Percentiles rank a stretch among this genome's conserved stretches.
Conservation (phyloP, 495 filamentous ascomycete species). For the Neurospora sp. region DNA sequence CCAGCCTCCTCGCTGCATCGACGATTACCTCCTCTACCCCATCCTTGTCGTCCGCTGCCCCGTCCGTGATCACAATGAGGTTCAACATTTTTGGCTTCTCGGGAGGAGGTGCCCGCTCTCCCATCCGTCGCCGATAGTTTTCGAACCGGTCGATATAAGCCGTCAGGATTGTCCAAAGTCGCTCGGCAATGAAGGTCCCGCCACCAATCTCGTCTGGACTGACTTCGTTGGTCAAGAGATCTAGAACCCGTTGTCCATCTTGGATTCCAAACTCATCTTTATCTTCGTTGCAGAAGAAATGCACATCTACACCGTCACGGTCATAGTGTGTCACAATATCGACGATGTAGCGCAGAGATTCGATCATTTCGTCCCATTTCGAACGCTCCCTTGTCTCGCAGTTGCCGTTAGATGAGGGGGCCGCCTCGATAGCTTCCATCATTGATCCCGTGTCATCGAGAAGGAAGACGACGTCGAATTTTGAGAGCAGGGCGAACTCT, state of each 20-base stretch:
- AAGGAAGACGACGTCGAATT: conserved; percentile 72
- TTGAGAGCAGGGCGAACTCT: conserved; percentile 54
- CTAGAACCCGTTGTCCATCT: conserved; percentile 42
- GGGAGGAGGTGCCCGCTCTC: conserved; percentile 6
- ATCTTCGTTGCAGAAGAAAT: conserved; percentile 61
- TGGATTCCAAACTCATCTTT: conserved; percentile 36
- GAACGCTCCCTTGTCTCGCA: conserved; percentile 2
- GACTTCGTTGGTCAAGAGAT: conserved; percentile 53
- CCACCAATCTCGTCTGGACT: conserved; percentile 37
- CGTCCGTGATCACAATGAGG: conserved; percentile 79
- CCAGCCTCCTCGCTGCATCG: conserved; percentile 53
- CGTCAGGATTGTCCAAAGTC: conserved; percentile 55
- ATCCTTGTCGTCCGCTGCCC: conserved; percentile 61
- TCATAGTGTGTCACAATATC: conserved; percentile 70
- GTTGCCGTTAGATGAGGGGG: not conserved
- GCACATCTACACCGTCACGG: conserved; percentile 71
- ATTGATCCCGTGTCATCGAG: conserved; percentile 87
- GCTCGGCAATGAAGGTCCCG: conserved; percentile 54
- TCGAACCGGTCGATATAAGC: conserved; percentile 38
- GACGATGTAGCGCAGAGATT: conserved; percentile 59
- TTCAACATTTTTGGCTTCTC: conserved; percentile 61
- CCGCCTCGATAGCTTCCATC: conserved; percentile 31
- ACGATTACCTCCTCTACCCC: conserved; percentile 51
- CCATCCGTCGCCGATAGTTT: conserved; percentile 11
- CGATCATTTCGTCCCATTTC: conserved; percentile 60